Base-by-base conservation (phyloP, 2,329 filamentous ascomycete genomes). In the Ceratocystis albifundus region DNA sequence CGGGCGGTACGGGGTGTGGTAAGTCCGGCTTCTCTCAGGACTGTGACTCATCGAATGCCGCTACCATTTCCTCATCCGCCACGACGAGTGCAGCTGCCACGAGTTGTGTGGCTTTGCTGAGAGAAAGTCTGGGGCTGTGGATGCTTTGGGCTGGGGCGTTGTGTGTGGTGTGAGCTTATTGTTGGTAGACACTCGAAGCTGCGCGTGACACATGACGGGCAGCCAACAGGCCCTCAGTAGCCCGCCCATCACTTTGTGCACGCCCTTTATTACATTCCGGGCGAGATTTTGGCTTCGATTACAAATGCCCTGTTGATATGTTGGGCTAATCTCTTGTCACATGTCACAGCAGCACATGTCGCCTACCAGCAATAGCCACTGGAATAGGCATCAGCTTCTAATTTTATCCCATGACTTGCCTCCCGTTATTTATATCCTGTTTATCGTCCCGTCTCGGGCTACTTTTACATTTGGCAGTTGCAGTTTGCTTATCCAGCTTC, bases 11-110 rank as follows among this genome's bases (percentile, higher is more conserved):
- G 3, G 66, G 68, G 5, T 63, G 68, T 65, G 66, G 64, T 15
- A 61, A 57, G 6, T 66, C 68, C 4, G 28, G 53, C 6, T 69
- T 69, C 61, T 68, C 69, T 62, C 69, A 69, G 66, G 55, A 67
- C 62, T 69, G 69, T 57, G 48, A 46, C 22, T 32, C 36, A 2
- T 36, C 55, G 4, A 17, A 7, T 25, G 36, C 20, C 61, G 61
- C 25, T 10, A 41, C 36, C 12, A 41, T 41, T 41, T 41, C 36
- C 20, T 53, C 48, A 2, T 53, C 61, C 6, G 7, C 41, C 44
- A 65, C 62, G 3, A 62, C 53, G 0, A 61, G 61, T 12, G 30
- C 53, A 4, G 53, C 66, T n/a, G 5, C 53, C 63, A 8, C 63
- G 25, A 25, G 48, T 2, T 20, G 7, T 12, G 45, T 45, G 28